Conservation (phyloP, 2,329 filamentous ascomycete genomes). For the Pyrenophora graminea region DNA sequence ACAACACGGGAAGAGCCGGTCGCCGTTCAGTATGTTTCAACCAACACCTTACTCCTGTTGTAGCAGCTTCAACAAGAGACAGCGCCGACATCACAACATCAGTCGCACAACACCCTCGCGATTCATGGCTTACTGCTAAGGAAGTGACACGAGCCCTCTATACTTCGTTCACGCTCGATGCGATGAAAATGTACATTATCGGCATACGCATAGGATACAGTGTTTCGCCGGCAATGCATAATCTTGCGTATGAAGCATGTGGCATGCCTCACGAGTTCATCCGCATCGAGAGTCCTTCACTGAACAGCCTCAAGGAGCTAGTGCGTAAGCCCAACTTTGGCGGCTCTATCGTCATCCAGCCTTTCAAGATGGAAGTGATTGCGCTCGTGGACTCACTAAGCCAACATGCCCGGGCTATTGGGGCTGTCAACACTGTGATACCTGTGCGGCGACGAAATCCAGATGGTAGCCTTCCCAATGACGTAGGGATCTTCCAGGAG, state of each 20-base stretch:
- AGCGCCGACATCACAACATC: conserved; percentile 10
- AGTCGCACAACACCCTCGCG: conserved; percentile 35
- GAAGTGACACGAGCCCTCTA: conserved; percentile 70
- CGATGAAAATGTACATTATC: conserved; percentile 73
- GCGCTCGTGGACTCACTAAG: conserved; percentile 68
- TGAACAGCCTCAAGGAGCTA: conserved; percentile 67
- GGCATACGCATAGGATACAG: conserved; percentile 74
- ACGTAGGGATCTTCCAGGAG: conserved; percentile 57
- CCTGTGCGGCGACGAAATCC: conserved; percentile 66
- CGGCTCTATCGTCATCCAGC: conserved; percentile 71
- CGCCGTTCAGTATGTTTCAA: conserved; percentile 70
- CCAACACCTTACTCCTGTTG: conserved; percentile 64
- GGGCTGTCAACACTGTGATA: conserved; percentile 75
- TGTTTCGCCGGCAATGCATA: conserved; percentile 78
- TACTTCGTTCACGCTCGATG: conserved; percentile 67
- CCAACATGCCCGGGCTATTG: conserved; percentile 73
- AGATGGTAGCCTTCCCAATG: conserved; percentile 62
- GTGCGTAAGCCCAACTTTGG: conserved; percentile 70
- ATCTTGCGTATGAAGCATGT: conserved; percentile 66
- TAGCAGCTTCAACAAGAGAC: conserved; percentile 52
- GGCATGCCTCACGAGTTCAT: conserved; percentile 71
- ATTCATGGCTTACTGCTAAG: conserved; percentile 61
- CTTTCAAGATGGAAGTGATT: conserved; percentile 75
- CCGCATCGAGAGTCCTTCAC: conserved; percentile 64
- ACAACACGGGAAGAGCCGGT: conserved; percentile 67